Percentiles rank a stretch among this genome's conserved stretches.
Evolutionary conservation across 2,329 filamentous ascomycete species (phyloP).

Genomic region (Penicillium sp.): DNA sequence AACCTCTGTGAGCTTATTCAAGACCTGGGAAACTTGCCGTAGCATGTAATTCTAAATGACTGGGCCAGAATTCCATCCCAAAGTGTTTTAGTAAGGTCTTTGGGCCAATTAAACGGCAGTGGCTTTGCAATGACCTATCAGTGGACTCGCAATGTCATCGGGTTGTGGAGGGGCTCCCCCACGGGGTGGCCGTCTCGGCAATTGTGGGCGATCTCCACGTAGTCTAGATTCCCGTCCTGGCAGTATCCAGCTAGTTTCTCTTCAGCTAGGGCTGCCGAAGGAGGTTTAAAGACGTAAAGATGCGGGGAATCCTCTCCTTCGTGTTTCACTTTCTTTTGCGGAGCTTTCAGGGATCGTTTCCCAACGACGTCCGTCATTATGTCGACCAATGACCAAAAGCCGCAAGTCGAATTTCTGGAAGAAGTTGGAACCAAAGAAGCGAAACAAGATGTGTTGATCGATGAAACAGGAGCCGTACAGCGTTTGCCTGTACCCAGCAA

Average conservation of each 20-base stretch:
- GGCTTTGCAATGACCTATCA: neutral
- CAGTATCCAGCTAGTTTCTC: no score
- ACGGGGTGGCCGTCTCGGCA: slow-evolving; percentile 5
- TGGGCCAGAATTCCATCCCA: no score
- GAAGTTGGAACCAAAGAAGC: slow-evolving; percentile 7
- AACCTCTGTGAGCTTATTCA: slow-evolving; percentile 18
- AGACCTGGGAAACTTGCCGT: slow-evolving; percentile 14
- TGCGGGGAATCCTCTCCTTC: neutral
- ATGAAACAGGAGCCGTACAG: slow-evolving; percentile 22
- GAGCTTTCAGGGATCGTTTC: neutral
- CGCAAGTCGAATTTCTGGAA: slow-evolving; percentile 16
- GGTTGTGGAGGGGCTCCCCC: slow-evolving; percentile 11
- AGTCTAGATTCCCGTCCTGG: neutral
- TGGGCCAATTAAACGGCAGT: neutral
- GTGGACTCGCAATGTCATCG: neutral
- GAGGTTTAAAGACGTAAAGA: neutral
- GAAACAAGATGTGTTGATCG: slow-evolving; percentile 14
- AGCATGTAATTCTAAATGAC: neutral
- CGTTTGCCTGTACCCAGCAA: slow-evolving; percentile 26
- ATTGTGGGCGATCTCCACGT: neutral
- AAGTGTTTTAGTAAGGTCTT: no score
- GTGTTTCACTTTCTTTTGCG: neutral
- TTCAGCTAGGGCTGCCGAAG: neutral
- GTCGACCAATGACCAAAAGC: slow-evolving; percentile 8
- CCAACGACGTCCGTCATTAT: neutral